Evolutionary conservation across 139 green algal genomes (phyloP), one percentile per base, ranked within the genome.

Genomic region (Chlamydomonas incerta): DNA sequence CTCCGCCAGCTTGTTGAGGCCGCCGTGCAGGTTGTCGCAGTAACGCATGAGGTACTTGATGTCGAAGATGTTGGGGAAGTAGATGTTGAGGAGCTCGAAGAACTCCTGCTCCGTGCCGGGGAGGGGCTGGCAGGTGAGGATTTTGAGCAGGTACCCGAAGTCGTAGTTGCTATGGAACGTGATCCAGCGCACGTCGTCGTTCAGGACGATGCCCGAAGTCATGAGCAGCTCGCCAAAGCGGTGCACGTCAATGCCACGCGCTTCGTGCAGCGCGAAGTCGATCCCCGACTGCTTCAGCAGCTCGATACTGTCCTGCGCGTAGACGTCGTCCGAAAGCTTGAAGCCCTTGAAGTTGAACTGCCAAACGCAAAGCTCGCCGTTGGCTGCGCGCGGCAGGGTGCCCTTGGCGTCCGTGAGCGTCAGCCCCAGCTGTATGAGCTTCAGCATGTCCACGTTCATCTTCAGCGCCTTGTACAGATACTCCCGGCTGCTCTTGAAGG

Each of bases 271-370:
- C 11, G 95, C 92, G 89, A 99, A 99, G 87, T 99, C 96, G 81
- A 99, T 99, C 77, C 98, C 98, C 18, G 91, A 97, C 79, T 98
- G 85, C 87, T 96, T 98, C 37, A 99, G 91, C 60, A 99, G 91
- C 91, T 99, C 97, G 52, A 99, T 99, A 63, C 92, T 97, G 88
- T 99, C 97, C 82, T 97, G 93, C 0, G 97, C 98, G 75, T 99
- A 99, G 85, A 99, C 96, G 88, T 99, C 98, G 24, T 99, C 96
- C 1, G 83, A 85, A 3, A 99, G 84, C 62, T 90, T 88, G 83
- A 99, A 99, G 90, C 99, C 90, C 91, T 90, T 94, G 91, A 99
- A 99, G 89, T 99, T 99, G 90, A 99, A 99, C 88, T 99, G 98
- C 98, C 98, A 99, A 8, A 99, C 95, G 81, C 94, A 97, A 11